Evolutionary conservation across 1,284 basidiomycete species (phyloP).

Genomic region (Puccinia brachypodii): DNA sequence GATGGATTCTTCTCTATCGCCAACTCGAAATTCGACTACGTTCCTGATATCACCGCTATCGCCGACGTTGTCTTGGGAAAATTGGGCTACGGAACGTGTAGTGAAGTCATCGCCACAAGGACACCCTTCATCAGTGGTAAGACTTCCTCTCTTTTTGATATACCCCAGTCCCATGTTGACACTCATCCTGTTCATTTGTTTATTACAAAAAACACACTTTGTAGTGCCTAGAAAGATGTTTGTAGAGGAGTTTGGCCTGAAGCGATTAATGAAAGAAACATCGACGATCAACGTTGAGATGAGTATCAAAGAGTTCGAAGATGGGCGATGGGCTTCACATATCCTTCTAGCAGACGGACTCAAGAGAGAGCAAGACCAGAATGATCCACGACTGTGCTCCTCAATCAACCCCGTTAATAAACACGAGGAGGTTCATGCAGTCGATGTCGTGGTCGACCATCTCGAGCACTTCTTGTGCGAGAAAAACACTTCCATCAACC

Average conservation of each 20-base stretch:
- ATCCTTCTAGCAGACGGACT: slow-evolving; percentile 64
- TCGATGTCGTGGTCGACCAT: slow-evolving; percentile 9
- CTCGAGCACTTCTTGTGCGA: background rate
- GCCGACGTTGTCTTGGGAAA: slow-evolving; percentile 75
- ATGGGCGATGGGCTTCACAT: slow-evolving; percentile 67
- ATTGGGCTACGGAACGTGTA: slow-evolving; percentile 59
- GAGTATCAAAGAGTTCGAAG: slow-evolving; percentile 66
- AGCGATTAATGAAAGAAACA: slow-evolving; percentile 64
- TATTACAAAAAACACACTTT: background rate
- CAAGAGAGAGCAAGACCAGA: slow-evolving; percentile 57
- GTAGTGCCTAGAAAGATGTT: slow-evolving; percentile 73
- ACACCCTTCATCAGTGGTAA: slow-evolving; percentile 52
- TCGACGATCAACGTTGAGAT: slow-evolving; percentile 68
- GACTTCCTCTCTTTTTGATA: background rate
- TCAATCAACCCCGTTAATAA: background rate
- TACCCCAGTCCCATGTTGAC: background rate
- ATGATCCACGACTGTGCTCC: background rate
- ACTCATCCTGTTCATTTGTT: background rate
- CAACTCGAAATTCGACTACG: slow-evolving; percentile 72
- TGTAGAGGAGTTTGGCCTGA: slow-evolving; percentile 73
- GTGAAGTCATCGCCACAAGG: slow-evolving; percentile 53
- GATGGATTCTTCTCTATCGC: slow-evolving; percentile 26
- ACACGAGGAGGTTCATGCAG: background rate
- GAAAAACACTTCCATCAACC: background rate
- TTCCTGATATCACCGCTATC: slow-evolving; percentile 73